phyloP scores from a whole-genome alignment of 352 stramenopile genomes.

The Phytophthora sp. region DNA sequence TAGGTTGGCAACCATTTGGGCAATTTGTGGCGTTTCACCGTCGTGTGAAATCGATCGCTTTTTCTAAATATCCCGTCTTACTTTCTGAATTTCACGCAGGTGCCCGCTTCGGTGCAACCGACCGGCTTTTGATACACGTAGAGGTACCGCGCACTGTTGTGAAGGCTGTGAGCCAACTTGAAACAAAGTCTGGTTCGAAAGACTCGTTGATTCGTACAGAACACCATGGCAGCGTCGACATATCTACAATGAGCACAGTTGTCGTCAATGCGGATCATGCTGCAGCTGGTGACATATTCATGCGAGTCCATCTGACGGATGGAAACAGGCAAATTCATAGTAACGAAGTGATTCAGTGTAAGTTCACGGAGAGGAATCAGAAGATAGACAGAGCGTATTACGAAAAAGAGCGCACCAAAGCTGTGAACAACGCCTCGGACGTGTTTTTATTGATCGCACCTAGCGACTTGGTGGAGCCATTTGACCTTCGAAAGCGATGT shows the following conservation, averaged over 20 bases:
- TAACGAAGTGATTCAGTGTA: slow-evolving; percentile 8
- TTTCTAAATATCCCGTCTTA: slow-evolving; percentile 2
- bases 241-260: neutral
- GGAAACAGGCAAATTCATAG: neutral
- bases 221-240: neutral
- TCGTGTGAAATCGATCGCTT: slow-evolving; percentile 27
- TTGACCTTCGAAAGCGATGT: neutral
- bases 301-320: neutral
- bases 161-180: neutral
- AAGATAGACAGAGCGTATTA: neutral
- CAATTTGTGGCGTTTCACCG: slow-evolving; percentile 15
- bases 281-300: neutral
- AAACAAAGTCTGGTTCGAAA: neutral
- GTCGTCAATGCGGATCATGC: neutral
- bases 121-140: neutral
- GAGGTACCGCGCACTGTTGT: neutral
- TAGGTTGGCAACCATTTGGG: slow-evolving; percentile 24
- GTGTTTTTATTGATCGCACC: neutral
- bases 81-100: slow-evolving; percentile 18
- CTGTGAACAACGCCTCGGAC: neutral
- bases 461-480: too few relatives aligned
- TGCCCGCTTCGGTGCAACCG: neutral
- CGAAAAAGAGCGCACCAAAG: neutral
- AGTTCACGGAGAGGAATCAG: too few relatives aligned
- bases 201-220: too few relatives aligned